Conservation (phyloP, 164 flowering plant species). For the Umbellularia californica region DNA sequence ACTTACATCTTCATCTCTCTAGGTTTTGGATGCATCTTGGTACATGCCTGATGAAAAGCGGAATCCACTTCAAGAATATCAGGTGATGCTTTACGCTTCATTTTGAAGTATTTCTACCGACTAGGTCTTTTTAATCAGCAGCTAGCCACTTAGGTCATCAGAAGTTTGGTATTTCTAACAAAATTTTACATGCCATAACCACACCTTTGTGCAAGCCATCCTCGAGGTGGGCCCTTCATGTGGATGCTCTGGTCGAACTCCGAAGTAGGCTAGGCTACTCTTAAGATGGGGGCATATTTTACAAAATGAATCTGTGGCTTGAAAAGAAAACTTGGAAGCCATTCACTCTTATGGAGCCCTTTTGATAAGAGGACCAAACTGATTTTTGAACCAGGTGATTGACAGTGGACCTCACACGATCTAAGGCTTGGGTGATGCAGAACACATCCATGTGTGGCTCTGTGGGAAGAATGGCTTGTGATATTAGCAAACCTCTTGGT, state of each 20-base stretch:
- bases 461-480: not conserved
- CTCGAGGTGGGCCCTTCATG: not conserved
- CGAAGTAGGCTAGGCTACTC: not conserved
- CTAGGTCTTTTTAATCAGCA: not conserved
- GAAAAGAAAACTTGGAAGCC: not conserved
- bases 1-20: constrained; percentile 5
- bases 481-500: not conserved
- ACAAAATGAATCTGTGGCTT: not conserved
- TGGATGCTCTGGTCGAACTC: not conserved
- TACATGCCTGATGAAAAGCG: constrained; percentile 99
- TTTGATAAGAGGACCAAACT: not conserved
- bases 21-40: constrained; percentile 99
- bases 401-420: not conserved
- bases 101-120: not conserved
- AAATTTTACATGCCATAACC: too few relatives aligned
- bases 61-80: constrained; percentile 94
- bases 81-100: constrained; percentile 39
- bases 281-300: not conserved
- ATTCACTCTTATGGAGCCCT: not conserved
- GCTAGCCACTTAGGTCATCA: not conserved
- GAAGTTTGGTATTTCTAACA: not conserved
- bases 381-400: not conserved
- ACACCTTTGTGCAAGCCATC: not conserved
- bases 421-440: not conserved
- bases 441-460: not conserved